Evolutionary conservation across 2,329 filamentous ascomycete genomes (phyloP), one percentile per base, ranked within the genome.

Genomic region (Botryotinia globosa): DNA sequence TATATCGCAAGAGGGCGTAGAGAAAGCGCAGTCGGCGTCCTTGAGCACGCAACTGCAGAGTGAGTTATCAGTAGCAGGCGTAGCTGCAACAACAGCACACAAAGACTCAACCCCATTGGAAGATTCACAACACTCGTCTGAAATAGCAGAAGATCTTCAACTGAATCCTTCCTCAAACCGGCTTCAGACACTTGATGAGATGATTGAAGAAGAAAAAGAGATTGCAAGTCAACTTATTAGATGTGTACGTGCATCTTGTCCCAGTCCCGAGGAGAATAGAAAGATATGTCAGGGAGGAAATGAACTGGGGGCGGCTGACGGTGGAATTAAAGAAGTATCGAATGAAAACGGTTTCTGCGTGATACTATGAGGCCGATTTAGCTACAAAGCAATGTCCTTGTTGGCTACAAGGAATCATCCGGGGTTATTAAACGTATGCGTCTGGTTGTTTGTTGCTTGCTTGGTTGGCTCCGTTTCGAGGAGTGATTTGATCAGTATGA

Each of bases 131-230:
- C 64, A 39, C 34, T 54, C 45, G 4, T 39, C 45, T 37, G 25
- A 37, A 66, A 4, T 22, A 22, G 32, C n/a, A 39, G 45, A 54
- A 20, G 4, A 2, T 29, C 14, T 56, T 29, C 22, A 18, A 37
- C 14, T 20, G 3, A 16, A 61, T 4, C 5, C 16, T 39, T 29
- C 34, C 5, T 12, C 45, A 22, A 12, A 34, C 5, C 12, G 32
- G 5, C 64, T 39, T 22, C 64, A 66, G 18, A 66, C 45, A 54
- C 51, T 66, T 4, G 64, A 66, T 54, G 64, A 54, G 32, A 66
- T 66, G 64, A 66, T 66, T 12, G 34, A 54, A 39, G 64, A 54
- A 20, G 45, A 66, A 39, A n/a, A 16, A 8, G 34, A 51, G 22
- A 54, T 39, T 66, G 32, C 45, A 14, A 54, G 16, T 25, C 45